Evolutionary conservation across 108 stramenopile genomes (phyloP).

Genomic region (Skeletonema menzelii): DNA sequence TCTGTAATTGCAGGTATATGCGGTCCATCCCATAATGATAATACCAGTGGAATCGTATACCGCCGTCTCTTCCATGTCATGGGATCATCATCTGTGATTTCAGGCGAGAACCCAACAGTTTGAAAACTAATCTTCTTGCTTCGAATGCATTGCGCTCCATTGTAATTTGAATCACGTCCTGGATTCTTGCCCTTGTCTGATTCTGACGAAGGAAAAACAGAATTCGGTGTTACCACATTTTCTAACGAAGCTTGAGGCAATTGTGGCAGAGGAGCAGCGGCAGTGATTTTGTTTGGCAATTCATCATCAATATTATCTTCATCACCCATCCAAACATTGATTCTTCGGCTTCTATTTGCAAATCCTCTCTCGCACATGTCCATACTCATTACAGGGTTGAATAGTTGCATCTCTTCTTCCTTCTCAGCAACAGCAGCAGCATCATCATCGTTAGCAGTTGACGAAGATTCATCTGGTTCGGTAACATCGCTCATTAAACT

Average conservation of each 20-base stretch:
- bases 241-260: neutral
- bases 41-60: conserved; percentile 58
- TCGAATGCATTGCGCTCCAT: conserved; percentile 38
- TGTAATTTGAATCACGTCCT: neutral
- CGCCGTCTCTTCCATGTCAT: conserved; percentile 26
- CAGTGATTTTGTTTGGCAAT: neutral
- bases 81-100: conserved; percentile 1
- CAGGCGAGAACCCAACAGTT: conserved; percentile 28
- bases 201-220: neutral
- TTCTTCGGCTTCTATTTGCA: conserved; percentile 17
- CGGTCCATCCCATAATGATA: conserved; percentile 81
- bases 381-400: conserved; percentile 32
- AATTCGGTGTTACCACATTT: neutral
- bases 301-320: neutral
- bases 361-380: conserved; percentile 32
- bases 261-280: neutral
- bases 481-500: conserved; percentile 2
- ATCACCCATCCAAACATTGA: conserved; percentile 23
- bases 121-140: conserved; percentile 42
- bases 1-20: neutral
- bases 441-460: neutral
- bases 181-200: neutral
- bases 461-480: neutral
- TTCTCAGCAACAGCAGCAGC: neutral
- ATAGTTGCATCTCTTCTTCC: neutral